These are phyloP conservation scores for Trichoderma pleuroti DNA, from an alignment of 2,329 filamentous ascomycete species.

Conservation along the genomic window DNA sequence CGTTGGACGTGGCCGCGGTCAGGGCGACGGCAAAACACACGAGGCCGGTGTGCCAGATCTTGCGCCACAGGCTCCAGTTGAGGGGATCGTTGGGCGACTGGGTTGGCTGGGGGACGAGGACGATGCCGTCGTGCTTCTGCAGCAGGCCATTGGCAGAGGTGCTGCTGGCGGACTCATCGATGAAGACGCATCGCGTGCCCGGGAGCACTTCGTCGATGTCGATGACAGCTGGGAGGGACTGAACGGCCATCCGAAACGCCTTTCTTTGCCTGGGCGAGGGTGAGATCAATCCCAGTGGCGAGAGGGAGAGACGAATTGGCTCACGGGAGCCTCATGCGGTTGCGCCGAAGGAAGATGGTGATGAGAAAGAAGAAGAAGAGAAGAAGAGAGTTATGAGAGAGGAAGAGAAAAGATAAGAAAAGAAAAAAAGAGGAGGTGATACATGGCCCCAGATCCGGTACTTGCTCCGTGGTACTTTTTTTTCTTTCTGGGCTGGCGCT, in stretches of 20 bases:
- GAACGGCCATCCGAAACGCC: constrained; percentile 17
- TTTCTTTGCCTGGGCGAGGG: not conserved
- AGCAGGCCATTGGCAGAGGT: constrained; percentile 25
- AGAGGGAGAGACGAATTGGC: not conserved
- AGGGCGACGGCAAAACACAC: constrained; percentile 52
- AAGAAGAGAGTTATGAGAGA: not conserved
- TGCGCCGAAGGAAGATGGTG: not conserved
- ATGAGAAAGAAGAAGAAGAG: not conserved
- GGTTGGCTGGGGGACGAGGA: constrained; percentile 52
- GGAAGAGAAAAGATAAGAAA: not conserved
- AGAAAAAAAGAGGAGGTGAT: not conserved
- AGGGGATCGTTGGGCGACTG: constrained; percentile 50
- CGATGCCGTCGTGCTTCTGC: constrained; percentile 41
- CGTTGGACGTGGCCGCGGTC: constrained; percentile 55
- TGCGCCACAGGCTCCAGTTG: constrained; percentile 47
- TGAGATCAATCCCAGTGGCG: not conserved
- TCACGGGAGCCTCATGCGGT: constrained; percentile 19
- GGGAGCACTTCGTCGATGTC: constrained; percentile 26
- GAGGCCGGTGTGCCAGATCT: constrained; percentile 49
- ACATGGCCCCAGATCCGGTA: not conserved
- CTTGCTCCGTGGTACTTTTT: not conserved
- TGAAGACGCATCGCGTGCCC: constrained; percentile 31
- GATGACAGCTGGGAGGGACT: constrained; percentile 4
- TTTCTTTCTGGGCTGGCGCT: not conserved
- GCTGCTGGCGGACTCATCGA: constrained; percentile 27